Base-by-base conservation (phyloP, 106 monocot genomes). In the Allium sativum region DNA sequence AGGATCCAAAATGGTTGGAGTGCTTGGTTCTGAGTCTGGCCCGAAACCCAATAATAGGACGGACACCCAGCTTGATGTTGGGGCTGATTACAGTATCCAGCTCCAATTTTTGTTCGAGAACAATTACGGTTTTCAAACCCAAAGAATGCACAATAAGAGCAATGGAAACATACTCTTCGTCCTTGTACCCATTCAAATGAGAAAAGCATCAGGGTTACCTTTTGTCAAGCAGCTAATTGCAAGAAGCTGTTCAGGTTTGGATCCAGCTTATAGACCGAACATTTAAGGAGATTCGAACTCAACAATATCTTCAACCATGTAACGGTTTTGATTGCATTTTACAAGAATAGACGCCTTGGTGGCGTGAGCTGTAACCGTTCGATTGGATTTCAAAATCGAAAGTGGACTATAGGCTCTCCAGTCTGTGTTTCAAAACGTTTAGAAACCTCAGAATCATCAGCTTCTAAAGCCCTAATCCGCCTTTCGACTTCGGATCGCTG, bases 121-220 rank as follows among this genome's bases (percentile, higher is more conserved):
- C 91, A 59, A 91, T 86, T 42, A 86, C 76, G 10, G 83, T 81
- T 63, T 98, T 84, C 17, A 98, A 71, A 52, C 71, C 71, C 53
- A 96, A 68, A 68, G 65, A 75, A 15, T 91, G 68, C 0, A 73
- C 90, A 41, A 76, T 72, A 40, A 96, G 80, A 2, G 96, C 96
- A 9, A 96, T 84, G 18, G 91, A 74, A 17, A 88, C 66, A 77
- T 96, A 96, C 67, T 91, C 96, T 18, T 77, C 77, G 61, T 96
- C 96, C 79, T 96, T 96, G 87, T 85, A 96, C 52, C 96, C 96
- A 59, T 96, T 96, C 96, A 96, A 68, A 96, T 42, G 45, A 96
- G 91, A 45, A 91, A 79, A 4, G 91, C 87, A 3, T 88, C 84
- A 3, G 84, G 82, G 75, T 61, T 79, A 10, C 82, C 91, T 31